Evolutionary conservation across 2,329 filamentous ascomycete species (phyloP), one percentile per base, ranked within the genome.

Genomic region (Alternaria sp.): DNA sequence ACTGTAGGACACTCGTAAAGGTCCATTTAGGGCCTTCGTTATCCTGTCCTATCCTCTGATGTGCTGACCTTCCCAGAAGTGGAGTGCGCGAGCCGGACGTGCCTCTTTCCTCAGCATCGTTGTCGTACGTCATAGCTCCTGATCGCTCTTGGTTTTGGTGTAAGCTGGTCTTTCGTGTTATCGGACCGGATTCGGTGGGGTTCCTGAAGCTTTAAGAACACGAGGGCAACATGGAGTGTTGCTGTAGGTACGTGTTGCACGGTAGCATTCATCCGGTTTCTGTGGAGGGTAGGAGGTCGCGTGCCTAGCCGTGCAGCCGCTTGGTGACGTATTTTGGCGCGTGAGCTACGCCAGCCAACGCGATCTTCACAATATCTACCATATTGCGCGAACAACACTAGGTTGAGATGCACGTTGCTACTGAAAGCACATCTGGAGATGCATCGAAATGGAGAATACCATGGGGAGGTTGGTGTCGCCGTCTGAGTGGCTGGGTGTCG

Each of bases 61-160:
- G 61, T 11, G 65, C 68, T 12, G 65, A 61, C 13, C 60, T 59
- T 11, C 70, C 64, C 11, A 74, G 57, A 25, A 76, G 68, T 17
- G 70, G 68, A 44, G 71, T 70, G 10, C 65, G 64, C 62, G 75
- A 71, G 32, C 67, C 55, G n/a, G 65, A 55, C 4, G 67, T 58
- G 15, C 54, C 56, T 52, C 67, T 44, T 21, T 61, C 62, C 46
- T 77, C 75, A 11, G 67, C 52, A 36, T 76, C 71, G 9, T 61
- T 62, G 5, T 66, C 49, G 59, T 72, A 61, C 65, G 71, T 64
- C 71, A 73, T 73, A 32, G 56, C 54, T 61, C 56, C 17, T 46
- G 46, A 17, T n/a, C 12, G 32, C 47, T 50, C 23, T 57, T 28
- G 50, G 21, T 26, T 30, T 23, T 1, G 26, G n/a, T 12, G 50